phyloP scores from a whole-genome alignment of 305 asterid species.

The Fraxinus nigra region DNA sequence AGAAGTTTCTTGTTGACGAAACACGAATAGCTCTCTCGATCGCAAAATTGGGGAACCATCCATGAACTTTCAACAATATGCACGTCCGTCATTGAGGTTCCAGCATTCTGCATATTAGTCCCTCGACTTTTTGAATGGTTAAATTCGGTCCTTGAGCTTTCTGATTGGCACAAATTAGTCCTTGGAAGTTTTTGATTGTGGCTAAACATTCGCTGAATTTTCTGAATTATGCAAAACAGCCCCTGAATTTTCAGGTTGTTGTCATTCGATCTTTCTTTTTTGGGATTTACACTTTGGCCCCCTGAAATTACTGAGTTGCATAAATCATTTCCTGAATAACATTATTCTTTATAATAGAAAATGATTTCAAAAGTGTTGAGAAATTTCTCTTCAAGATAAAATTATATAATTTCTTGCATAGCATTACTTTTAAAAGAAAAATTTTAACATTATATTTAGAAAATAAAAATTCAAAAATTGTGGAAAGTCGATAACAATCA shows the following conservation, averaged over 20 bases:
- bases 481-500: background rate
- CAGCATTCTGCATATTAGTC: no score
- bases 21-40: background rate
- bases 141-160: no score
- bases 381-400: background rate
- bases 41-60: background rate
- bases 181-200: background rate
- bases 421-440: background rate
- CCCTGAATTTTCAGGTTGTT: background rate
- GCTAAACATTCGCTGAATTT: background rate
- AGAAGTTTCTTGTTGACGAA: background rate
- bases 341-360: background rate
- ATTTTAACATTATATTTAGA: no score
- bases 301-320: background rate
- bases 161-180: background rate
- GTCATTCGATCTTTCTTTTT: background rate
- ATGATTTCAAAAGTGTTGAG: background rate
- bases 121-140: no score
- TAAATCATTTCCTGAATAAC: background rate
- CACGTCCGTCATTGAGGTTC: no score
- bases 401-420: background rate
- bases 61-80: no score
- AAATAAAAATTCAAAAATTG: no score
- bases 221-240: background rate
- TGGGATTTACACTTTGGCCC: background rate